These are phyloP conservation scores for Exophiala oligosperma DNA, from an alignment of 2,329 filamentous ascomycete genomes.

Conservation along the genomic window DNA sequence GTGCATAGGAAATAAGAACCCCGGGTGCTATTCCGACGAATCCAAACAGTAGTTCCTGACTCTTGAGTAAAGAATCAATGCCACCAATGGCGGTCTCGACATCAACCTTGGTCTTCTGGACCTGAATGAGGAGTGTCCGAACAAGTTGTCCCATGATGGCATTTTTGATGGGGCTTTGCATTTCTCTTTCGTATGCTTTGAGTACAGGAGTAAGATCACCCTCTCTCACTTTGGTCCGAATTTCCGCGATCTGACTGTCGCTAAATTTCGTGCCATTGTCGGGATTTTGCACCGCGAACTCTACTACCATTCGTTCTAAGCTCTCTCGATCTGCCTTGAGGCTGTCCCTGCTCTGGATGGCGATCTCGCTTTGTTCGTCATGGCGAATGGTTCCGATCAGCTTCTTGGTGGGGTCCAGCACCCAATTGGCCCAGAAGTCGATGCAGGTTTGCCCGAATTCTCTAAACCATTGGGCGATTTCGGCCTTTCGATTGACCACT, in stretches of 20 bases:
- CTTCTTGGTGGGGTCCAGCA: conserved; percentile 79
- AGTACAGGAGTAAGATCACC: conserved; percentile 92
- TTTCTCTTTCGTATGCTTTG: conserved; percentile 84
- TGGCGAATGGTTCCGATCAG: conserved; percentile 91
- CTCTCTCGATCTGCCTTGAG: conserved; percentile 87
- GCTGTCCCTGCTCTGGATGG: conserved; percentile 92
- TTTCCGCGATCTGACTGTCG: conserved; percentile 69
- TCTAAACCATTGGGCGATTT: conserved; percentile 76
- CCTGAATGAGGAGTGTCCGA: conserved; percentile 87
- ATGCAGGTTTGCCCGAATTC: conserved; percentile 76
- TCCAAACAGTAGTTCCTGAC: conserved; percentile 93
- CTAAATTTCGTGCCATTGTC: conserved; percentile 56
- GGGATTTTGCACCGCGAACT: conserved; percentile 85
- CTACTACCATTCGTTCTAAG: conserved; percentile 95
- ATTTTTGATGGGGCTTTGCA: conserved; percentile 77
- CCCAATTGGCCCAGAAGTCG: conserved; percentile 97
- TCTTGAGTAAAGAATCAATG: conserved; percentile 91
- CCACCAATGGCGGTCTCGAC: conserved; percentile 94
- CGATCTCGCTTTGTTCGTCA: conserved; percentile 88
- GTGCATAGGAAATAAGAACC: conserved; percentile 78
- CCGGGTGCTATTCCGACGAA: conserved; percentile 93
- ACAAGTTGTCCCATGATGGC: conserved; percentile 84
- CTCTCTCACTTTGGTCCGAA: conserved; percentile 78
- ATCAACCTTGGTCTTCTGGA: conserved; percentile 99
- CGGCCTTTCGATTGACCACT: conserved; percentile 69